Evolutionary conservation across 2,329 filamentous ascomycete species (phyloP).

Genomic region (Botrytis aclada): DNA sequence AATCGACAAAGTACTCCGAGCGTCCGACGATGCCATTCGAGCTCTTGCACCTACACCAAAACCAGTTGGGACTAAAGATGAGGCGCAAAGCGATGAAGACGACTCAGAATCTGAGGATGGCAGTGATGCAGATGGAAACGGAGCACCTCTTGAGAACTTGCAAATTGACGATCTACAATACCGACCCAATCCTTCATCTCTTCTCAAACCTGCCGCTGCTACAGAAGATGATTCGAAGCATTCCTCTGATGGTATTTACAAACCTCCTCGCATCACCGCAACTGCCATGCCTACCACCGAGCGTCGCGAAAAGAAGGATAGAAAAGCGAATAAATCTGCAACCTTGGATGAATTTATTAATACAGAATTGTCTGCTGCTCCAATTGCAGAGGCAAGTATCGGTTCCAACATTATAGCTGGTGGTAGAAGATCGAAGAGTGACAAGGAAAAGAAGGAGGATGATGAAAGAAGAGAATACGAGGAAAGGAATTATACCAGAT

Average conservation of each 20-base stretch:
- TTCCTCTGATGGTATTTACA: conserved; percentile 69
- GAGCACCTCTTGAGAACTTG: conserved; percentile 27
- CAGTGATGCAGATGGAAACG: conserved; percentile 36
- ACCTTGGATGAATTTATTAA: conserved; percentile 91
- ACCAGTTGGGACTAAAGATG: conserved; percentile 1
- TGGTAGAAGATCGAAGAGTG: conserved; percentile 76
- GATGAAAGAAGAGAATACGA: conserved; percentile 81
- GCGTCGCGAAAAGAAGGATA: conserved; percentile 52
- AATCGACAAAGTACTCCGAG: conserved; percentile 89
- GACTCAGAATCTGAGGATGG: conserved; percentile 38
- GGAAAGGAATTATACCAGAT: conserved; percentile 84
- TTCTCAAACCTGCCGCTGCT: conserved; percentile 34
- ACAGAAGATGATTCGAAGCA: conserved; percentile 38
- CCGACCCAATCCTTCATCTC: conserved; percentile 56
- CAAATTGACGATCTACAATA: conserved; percentile 58
- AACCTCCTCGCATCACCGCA: conserved; percentile 82
- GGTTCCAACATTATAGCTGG: conserved; percentile 81
- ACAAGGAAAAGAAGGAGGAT: conserved; percentile 72
- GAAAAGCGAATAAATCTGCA: conserved; percentile 67
- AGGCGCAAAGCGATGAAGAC: conserved; percentile 25
- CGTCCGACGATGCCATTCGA: conserved; percentile 61
- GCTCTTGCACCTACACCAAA: conserved; percentile 16
- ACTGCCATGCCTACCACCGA: conserved; percentile 70
- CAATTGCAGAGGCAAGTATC: conserved; percentile 82
- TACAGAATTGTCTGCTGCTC: conserved; percentile 77